phyloP scores from a whole-genome alignment of 768 basidiomycete species.

The Gelatoporia subvermispora region DNA sequence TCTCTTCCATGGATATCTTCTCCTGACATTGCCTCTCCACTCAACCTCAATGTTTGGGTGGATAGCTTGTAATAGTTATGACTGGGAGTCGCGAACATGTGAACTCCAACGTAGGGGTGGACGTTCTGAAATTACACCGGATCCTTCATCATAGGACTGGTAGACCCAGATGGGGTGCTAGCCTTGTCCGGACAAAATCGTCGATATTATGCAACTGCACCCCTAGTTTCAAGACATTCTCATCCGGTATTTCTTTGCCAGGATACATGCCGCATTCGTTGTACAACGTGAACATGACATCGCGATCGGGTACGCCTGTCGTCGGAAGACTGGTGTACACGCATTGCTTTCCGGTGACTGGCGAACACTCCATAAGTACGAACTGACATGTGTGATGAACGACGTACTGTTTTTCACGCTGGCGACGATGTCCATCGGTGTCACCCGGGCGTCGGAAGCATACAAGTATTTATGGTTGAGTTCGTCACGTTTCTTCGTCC shows the following conservation, averaged over 20 bases:
- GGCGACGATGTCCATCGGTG: constrained; percentile 9
- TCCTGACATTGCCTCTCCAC: no score
- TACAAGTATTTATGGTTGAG: constrained; percentile 17
- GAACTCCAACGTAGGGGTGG: no score
- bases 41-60: no score
- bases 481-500: constrained; percentile 6
- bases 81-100: no score
- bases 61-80: no score
- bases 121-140: no score
- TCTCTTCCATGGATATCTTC: no score
- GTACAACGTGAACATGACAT: constrained; percentile 20
- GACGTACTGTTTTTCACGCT: constrained; percentile 13
- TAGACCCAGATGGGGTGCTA: constrained; percentile 15
- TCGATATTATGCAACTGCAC: constrained; percentile 14
- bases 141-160: constrained; percentile 7
- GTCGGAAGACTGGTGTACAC: constrained; percentile 8
- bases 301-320: constrained; percentile 17
- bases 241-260: constrained; percentile 15
- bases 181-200: constrained; percentile 12
- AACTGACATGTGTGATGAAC: background rate
- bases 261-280: constrained; percentile 19
- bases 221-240: constrained; percentile 12
- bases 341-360: constrained; percentile 15
- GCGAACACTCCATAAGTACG: no score
- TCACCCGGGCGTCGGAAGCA: constrained; percentile 11